Base-by-base conservation (phyloP, 441 rosid species). In the Adansonia gregorii region DNA sequence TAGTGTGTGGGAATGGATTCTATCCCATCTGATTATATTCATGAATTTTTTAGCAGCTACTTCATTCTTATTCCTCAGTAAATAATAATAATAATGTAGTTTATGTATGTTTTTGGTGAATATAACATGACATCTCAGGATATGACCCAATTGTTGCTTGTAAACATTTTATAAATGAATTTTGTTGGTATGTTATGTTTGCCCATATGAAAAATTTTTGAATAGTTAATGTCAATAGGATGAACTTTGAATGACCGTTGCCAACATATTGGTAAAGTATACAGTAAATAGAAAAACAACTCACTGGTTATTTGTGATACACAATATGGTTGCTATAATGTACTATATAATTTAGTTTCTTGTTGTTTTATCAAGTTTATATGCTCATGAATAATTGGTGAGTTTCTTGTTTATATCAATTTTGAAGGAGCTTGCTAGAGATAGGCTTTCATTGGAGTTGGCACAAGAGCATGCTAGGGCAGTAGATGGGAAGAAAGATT, bases 351-450 rank as follows among this genome's bases (percentile, higher is more conserved):
- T 51, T 55, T 66, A 55, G 60, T 67, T 73, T 52, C 67, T 72
- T 60, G 65, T 41, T 67, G 45, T 56, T n/a, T 67, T 43, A 51
- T 41, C 6, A 35, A 14, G 46, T 48, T 48, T 19, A 35, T 15
- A 39, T 45, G 67, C 55, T 58, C 12, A 15, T 65, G 22, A 51
- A 65, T 24, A 17, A 39, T 5, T n/a, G 3, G 4, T 19, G 65
- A 43, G 8, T 11, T 78, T 39, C 48, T 64, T 65, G 46, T 67
- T 79, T 66, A 8, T 73, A 14, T 73, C 67, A 74, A 70, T 76
- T 35, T 79, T 72, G 60, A 75, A 95, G 99, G 99, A 96, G 80
- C 85, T 94, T 76, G 97, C 90, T 12, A 89, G 83, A 51, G 97
- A 92, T 4, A 90, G 93, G 80, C 87, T 93, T 76, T 60, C 85